Evolutionary conservation across 2,329 filamentous ascomycete genomes (phyloP), one percentile per base, ranked within the genome.

Genomic region (Alternaria gaisen): DNA sequence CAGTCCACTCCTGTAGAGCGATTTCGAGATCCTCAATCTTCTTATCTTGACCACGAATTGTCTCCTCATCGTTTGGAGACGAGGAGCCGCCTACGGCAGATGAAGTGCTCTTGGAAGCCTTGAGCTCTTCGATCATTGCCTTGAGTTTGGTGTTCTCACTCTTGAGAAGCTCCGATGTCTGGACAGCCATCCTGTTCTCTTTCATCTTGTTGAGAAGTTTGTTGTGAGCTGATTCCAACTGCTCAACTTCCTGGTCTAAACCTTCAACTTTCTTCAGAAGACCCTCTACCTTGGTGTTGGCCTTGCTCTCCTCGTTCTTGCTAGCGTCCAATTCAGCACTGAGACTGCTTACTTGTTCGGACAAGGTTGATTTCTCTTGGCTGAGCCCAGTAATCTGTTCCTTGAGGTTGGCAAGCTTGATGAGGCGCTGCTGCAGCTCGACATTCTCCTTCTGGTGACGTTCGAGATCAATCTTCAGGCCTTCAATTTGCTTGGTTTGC

Each of bases 401-500:
- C 57, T 68, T 43, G n/a, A 73, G 64, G 34, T 71, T 51, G 6
- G 55, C 20, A 18, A 67, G 40, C 36, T 70, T 66, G 18, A 34
- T 16, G 10, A 63, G 28, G 16, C 52, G 58, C 50, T 63, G 30
- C 42, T 68, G 60, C 22, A 74, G 32, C 6, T 70, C 65, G 12
- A 16, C 10, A 22, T 67, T 69, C 36, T 72, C 59, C 46, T 66
- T 61, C 47, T 64, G 58, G 5, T 65, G 22, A 34, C 48, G 48
- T 4, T 18, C 51, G 9, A 70, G 6, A 3, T 69, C 64, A 5
- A 24, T 26, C 4, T 57, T 66, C 24, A 75, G 48, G 8, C 36
- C 24, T 8, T 65, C 54, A 9, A 67, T 50, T 52, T 67, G 64
- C 60, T 70, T 73, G n/a, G 44, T 58, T 52, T 72, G 65, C 5